Evolutionary conservation across 108 stramenopile genomes (phyloP).

Genomic region (Skeletonema tropicum): DNA sequence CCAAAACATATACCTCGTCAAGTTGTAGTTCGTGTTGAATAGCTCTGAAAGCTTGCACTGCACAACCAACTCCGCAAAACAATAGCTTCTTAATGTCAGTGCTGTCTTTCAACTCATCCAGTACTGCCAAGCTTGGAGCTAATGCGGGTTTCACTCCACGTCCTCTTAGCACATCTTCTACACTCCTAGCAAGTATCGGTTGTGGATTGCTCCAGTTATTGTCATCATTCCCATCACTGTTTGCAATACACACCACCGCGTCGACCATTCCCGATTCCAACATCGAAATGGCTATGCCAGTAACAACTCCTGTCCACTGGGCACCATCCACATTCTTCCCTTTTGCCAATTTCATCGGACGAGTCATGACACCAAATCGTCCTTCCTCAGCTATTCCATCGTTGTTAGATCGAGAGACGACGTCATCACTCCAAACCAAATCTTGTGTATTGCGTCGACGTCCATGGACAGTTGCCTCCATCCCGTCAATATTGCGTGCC

Average conservation of each 20-base stretch:
- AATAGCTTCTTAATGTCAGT: conserved; percentile 62
- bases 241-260: conserved; percentile 79
- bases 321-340: conserved; percentile 59
- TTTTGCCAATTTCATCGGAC: conserved; percentile 65
- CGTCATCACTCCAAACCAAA: conserved; percentile 45
- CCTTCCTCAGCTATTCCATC: conserved; percentile 56
- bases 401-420: neutral
- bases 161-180: conserved; percentile 65
- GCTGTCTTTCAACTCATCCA: conserved; percentile 70
- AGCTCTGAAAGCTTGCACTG: conserved; percentile 85
- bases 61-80: conserved; percentile 85
- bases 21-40: conserved; percentile 62
- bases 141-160: conserved; percentile 82
- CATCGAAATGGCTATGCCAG: conserved; percentile 71
- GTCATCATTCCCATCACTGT: conserved; percentile 12
- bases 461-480: conserved; percentile 66
- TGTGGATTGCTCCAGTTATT: conserved; percentile 58
- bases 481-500: conserved; percentile 63
- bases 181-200: conserved; percentile 71
- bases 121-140: conserved; percentile 71
- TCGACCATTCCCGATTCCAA: conserved; percentile 72
- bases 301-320: conserved; percentile 85
- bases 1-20: conserved; percentile 78
- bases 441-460: conserved; percentile 44
- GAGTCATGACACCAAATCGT: conserved; percentile 75